Evolutionary conservation across 177 flowering plant species (phyloP).

Genomic region (Vitis hybrid): DNA sequence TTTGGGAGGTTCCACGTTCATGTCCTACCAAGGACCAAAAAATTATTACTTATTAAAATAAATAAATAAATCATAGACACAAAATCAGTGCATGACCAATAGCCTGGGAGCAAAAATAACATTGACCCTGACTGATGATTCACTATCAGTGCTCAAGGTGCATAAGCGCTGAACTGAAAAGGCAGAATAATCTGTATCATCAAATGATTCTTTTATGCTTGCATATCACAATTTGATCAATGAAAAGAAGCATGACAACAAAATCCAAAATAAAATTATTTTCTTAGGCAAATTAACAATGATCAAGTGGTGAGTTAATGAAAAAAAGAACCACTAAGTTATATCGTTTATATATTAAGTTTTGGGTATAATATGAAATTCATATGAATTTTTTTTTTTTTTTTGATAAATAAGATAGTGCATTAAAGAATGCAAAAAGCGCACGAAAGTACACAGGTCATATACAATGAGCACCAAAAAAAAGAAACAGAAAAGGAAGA

Average conservation of each 20-base stretch:
- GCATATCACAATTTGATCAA: background rate
- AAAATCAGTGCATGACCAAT: background rate
- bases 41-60: background rate
- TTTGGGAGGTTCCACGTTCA: too few species aligned
- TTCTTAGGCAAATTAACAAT: constrained; percentile 1
- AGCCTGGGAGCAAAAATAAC: background rate
- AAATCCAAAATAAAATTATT: background rate
- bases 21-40: background rate
- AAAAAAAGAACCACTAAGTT: background rate
- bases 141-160: background rate
- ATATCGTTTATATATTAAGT: background rate
- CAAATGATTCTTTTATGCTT: background rate
- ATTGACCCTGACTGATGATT: background rate
- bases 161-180: background rate
- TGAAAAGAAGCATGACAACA: background rate
- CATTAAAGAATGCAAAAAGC: background rate
- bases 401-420: background rate
- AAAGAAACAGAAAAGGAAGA: too few species aligned
- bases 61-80: background rate
- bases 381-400: background rate
- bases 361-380: background rate
- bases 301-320: background rate
- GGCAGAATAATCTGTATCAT: background rate
- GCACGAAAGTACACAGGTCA: too few species aligned
- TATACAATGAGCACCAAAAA: too few species aligned